Conservation (phyloP, 331 rosid genomes). For the Pyrus hybrid region DNA sequence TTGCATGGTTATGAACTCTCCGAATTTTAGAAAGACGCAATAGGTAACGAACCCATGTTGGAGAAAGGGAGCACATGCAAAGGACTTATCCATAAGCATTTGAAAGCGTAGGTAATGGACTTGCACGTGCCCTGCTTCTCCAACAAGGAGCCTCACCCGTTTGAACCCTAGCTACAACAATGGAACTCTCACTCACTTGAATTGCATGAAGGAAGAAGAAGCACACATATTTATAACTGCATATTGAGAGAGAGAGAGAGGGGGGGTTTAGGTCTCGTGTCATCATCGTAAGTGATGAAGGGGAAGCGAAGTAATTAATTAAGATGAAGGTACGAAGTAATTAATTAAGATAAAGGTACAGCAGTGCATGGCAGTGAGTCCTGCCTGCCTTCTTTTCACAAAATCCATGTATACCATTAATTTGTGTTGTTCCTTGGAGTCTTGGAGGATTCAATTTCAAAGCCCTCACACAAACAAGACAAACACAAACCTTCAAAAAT, state of each 20-base stretch:
- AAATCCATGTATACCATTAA: slow-evolving; percentile 16
- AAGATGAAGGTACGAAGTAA: too few species aligned
- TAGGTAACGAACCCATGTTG: slow-evolving; percentile 52
- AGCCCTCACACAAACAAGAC: slow-evolving; percentile 15
- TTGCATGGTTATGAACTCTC: too few species aligned
- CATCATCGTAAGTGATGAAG: slow-evolving; percentile 17
- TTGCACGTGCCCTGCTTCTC: slow-evolving; percentile 99
- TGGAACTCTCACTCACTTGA: background rate
- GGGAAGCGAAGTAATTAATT: slow-evolving; percentile 6
- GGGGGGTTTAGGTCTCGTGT: slow-evolving; percentile 1
- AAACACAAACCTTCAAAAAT: slow-evolving; percentile 13
- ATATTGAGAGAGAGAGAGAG: background rate
- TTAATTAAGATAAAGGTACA: slow-evolving; percentile 13
- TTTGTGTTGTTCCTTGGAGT: slow-evolving; percentile 17
- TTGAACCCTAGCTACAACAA: background rate
- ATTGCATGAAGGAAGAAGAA: slow-evolving; percentile 11
- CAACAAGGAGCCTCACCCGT: slow-evolving; percentile 65
- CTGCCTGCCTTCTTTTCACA: slow-evolving; percentile 50
- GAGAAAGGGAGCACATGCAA: slow-evolving; percentile 84
- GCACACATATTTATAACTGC: slow-evolving; percentile 38
- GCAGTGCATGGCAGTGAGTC: slow-evolving; percentile 1
- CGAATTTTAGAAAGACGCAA: too few species aligned
- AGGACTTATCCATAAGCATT: background rate
- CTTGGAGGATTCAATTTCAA: slow-evolving; percentile 23
- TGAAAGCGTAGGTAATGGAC: background rate